Conservation (phyloP, 176 grass and related monocot genomes). For the Hsuehochloa calcarea region DNA sequence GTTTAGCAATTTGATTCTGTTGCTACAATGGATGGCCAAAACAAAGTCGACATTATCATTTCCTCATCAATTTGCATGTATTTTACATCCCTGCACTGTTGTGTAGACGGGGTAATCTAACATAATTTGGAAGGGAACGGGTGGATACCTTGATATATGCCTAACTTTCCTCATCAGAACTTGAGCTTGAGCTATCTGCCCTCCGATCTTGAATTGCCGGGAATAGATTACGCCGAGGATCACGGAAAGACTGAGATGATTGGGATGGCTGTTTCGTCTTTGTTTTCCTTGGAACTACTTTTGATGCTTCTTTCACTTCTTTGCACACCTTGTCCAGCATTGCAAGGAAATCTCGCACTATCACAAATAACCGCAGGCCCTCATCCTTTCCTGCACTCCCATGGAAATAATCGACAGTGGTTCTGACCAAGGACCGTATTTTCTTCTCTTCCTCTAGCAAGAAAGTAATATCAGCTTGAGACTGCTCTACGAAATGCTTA, state of each 20-base stretch:
- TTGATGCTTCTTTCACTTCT: slow-evolving; percentile 68
- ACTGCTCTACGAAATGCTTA: slow-evolving; percentile 51
- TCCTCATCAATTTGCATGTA: not conserved
- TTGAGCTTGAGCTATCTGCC: slow-evolving; percentile 52
- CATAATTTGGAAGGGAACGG: not conserved
- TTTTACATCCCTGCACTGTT: not conserved
- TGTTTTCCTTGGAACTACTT: slow-evolving; percentile 39
- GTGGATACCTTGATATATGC: slow-evolving; percentile 7
- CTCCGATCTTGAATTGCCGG: slow-evolving; percentile 62
- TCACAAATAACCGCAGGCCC: slow-evolving; percentile 71
- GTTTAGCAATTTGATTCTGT: not conserved
- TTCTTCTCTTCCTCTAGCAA: slow-evolving; percentile 74
- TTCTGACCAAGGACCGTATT: slow-evolving; percentile 58
- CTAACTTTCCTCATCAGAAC: slow-evolving; percentile 37
- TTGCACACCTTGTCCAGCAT: slow-evolving; percentile 85
- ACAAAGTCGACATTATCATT: not conserved
- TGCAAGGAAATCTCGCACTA: slow-evolving; percentile 71
- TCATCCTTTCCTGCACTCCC: slow-evolving; percentile 78
- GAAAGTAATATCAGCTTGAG: slow-evolving; percentile 49
- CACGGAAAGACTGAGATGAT: slow-evolving; percentile 27
- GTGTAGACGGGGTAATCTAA: not conserved
- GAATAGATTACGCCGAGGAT: slow-evolving; percentile 54
- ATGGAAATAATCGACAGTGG: slow-evolving; percentile 71
- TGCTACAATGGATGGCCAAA: not conserved
- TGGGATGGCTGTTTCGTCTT: slow-evolving; percentile 23